These are phyloP conservation scores for Coccomyxa subellipsoidea DNA, from an alignment of 163 green algal genomes.

Conservation along the genomic window DNA sequence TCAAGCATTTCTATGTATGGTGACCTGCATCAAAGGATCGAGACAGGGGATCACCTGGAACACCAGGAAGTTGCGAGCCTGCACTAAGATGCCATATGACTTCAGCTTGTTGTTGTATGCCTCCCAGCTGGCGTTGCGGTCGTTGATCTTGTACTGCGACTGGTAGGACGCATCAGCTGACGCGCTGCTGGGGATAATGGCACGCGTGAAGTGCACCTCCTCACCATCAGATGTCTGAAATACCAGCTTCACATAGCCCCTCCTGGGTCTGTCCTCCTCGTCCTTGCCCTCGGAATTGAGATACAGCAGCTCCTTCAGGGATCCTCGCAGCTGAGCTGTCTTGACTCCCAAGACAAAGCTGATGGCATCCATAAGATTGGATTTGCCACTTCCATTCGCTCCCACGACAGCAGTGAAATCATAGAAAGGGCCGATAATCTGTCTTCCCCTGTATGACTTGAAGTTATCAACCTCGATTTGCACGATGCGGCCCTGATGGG, in stretches of 20 bases:
- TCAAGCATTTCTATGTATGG: too few relatives aligned
- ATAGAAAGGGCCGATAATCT: constrained; percentile 71
- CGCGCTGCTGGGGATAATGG: constrained; percentile 20
- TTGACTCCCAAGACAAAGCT: constrained; percentile 83
- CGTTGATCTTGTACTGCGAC: constrained; percentile 77
- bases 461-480: constrained; percentile 65
- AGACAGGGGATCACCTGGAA: constrained; percentile 82
- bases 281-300: constrained; percentile 46
- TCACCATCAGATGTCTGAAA: constrained; percentile 52
- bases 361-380: constrained; percentile 85
- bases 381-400: constrained; percentile 72
- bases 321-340: constrained; percentile 80
- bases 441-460: constrained; percentile 65
- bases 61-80: constrained; percentile 97
- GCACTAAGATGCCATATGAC: constrained; percentile 87
- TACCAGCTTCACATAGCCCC: constrained; percentile 79
- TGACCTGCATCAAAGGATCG: background rate
- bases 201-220: constrained; percentile 72
- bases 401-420: constrained; percentile 69
- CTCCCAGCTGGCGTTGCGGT: constrained; percentile 66
- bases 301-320: constrained; percentile 91
- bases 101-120: constrained; percentile 79
- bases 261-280: constrained; percentile 24
- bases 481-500: constrained; percentile 22
- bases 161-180: constrained; percentile 34